Evolutionary conservation across 495 filamentous ascomycete species (phyloP), one percentile per base, ranked within the genome.

Genomic region (Venustampulla echinocandica): DNA sequence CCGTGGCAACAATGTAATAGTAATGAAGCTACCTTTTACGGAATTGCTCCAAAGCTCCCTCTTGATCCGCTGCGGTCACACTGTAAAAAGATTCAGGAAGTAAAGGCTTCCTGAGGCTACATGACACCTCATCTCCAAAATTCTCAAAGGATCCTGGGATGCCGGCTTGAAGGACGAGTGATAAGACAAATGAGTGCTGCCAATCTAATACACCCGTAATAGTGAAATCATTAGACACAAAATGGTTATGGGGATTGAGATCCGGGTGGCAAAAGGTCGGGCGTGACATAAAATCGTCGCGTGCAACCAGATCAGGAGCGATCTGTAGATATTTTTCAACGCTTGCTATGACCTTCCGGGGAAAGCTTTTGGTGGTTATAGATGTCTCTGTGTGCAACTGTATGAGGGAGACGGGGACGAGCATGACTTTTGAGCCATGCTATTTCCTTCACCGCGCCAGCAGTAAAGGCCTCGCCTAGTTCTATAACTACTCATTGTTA

Each of bases 121-220:
- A 15, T 18, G 34, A 37, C 15, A 10, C 34, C 9, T 37, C 34
- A 18, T 37, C 34, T 37, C 34, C 34, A 37, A 37, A 37, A 37
- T 37, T 37, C 17, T 37, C 9, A 18, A 37, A 37, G 15, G 7
- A 11, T 18, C 6, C 34, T 6, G 34, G 34, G 5, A 37, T 17
- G 15, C 34, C 13, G 7, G 34, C 34, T 17, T 37, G 34, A 18
- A 37, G 34, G 15, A 37, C 34, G 7, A 37, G 34, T 5, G 34
- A 15, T 18, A 37, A 18, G 15, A 37, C 34, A 10, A 15, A 37
- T 9, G 9, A 37, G 34, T 37, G 34, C 17, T 37, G 34, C 34
- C 34, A 37, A 18, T 37, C 34, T 7, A 37, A 11, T 37, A 37
- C 34, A 37, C 34, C 34, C 34, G 34, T 37, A 11, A 37, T 37